These are phyloP conservation scores for Didymosphaeria variabile DNA, from an alignment of 2,329 filamentous ascomycete genomes.

Conservation along the genomic window DNA sequence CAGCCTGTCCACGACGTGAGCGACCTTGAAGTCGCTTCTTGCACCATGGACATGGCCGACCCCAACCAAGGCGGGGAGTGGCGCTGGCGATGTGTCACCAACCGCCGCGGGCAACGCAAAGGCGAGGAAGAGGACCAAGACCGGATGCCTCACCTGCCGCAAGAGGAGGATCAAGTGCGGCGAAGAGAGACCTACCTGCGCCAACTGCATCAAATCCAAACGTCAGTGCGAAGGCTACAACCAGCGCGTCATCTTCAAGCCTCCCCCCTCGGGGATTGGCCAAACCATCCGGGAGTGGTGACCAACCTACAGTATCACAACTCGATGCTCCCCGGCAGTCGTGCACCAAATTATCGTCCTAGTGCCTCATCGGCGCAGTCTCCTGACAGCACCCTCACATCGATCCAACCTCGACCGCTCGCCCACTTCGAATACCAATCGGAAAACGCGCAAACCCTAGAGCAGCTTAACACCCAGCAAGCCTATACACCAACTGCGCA, in stretches of 20 bases:
- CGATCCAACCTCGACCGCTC: constrained; percentile 41
- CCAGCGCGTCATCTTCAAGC: constrained; percentile 81
- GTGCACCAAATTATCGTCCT: constrained; percentile 29
- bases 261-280: constrained; percentile 70
- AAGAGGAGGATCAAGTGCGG: constrained; percentile 97
- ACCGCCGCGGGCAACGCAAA: constrained; percentile 40
- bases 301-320: constrained; percentile 50
- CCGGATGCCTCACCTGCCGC: constrained; percentile 91
- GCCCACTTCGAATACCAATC: constrained; percentile 40
- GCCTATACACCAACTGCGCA: constrained; percentile 23
- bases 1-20: neutral
- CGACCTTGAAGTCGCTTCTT: neutral
- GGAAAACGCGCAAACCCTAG: constrained; percentile 24
- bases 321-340: constrained; percentile 48
- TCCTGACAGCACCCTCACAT: constrained; percentile 31
- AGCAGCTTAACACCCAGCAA: constrained; percentile 26
- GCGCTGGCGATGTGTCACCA: constrained; percentile 41
- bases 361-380: constrained; percentile 25
- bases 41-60: constrained; percentile 31
- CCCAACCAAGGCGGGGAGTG: constrained; percentile 31
- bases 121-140: constrained; percentile 75
- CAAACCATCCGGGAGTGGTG: constrained; percentile 47
- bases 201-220: constrained; percentile 87
- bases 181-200: constrained; percentile 83
- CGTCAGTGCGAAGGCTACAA: constrained; percentile 85